Percentiles rank a stretch among this genome's conserved stretches.
Conservation (phyloP, 129 eudicot species). For the Scalesia atractyloides region DNA sequence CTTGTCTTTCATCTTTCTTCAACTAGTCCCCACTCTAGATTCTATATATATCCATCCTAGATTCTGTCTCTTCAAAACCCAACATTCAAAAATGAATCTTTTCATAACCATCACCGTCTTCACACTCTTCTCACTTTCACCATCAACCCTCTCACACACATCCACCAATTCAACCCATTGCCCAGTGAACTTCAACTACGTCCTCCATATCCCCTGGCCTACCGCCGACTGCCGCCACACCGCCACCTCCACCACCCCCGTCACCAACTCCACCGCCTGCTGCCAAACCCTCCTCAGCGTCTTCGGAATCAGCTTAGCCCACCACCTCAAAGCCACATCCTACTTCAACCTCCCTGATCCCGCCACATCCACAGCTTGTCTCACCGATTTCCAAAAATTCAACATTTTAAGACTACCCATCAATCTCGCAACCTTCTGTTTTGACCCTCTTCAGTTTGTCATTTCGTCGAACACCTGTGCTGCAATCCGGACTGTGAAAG, state of each 20-base stretch:
- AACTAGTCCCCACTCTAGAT: not conserved
- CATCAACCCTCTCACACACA: not conserved
- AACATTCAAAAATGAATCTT: constrained; percentile 9
- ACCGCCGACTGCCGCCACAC: constrained; percentile 40
- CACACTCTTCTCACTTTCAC: not conserved
- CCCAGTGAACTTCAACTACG: constrained; percentile 58
- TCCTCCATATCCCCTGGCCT: constrained; percentile 52
- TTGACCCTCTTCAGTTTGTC: constrained; percentile 73
- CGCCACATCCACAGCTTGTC: constrained; percentile 58
- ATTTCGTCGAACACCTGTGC: constrained; percentile 63
- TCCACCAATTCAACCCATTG: constrained; percentile 40
- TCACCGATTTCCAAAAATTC: constrained; percentile 58
- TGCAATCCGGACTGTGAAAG: constrained; percentile 43
- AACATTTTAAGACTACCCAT: constrained; percentile 39
- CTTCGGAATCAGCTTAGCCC: constrained; percentile 57
- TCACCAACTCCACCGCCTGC: constrained; percentile 37
- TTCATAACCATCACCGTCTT: not conserved
- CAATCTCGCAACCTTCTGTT: constrained; percentile 52
- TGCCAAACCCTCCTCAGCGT: constrained; percentile 70
- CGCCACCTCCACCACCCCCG: constrained; percentile 18
- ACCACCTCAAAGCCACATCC: constrained; percentile 50
- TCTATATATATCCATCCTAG: too few species aligned
- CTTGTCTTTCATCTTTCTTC: not conserved
- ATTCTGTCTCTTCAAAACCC: not conserved
- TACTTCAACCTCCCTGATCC: constrained; percentile 53